These are phyloP conservation scores for Aurifilum marmelostoma DNA, from an alignment of 2,329 filamentous ascomycete genomes.

Conservation along the genomic window DNA sequence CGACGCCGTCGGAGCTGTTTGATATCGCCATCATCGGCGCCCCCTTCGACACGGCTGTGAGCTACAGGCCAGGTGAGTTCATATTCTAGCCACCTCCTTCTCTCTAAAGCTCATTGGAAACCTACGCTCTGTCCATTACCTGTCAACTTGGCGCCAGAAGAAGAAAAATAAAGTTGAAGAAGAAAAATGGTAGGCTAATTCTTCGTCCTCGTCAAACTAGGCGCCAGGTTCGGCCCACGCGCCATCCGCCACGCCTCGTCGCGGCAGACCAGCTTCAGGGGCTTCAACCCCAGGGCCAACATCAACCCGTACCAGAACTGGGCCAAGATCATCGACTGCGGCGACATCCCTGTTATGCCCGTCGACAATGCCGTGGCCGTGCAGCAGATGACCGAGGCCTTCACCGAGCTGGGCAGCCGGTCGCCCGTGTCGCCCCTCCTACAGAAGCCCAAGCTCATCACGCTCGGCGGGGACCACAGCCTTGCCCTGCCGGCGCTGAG, in stretches of 20 bases:
- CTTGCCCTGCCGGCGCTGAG: slow-evolving; percentile 71
- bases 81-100: neutral
- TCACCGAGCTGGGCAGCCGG: slow-evolving; percentile 64
- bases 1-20: slow-evolving; percentile 63
- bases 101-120: neutral
- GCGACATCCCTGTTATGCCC: slow-evolving; percentile 84
- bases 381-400: slow-evolving; percentile 82
- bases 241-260: slow-evolving; percentile 84
- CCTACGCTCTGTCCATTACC: neutral
- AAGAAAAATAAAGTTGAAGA: neutral
- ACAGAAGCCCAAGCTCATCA: slow-evolving; percentile 61
- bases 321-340: slow-evolving; percentile 83
- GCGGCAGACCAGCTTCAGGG: slow-evolving; percentile 77
- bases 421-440: slow-evolving; percentile 40
- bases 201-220: slow-evolving; percentile 34
- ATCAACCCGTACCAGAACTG: slow-evolving; percentile 84
- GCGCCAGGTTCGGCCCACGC: slow-evolving; percentile 82
- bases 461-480: slow-evolving; percentile 74
- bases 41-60: slow-evolving; percentile 75
- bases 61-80: slow-evolving; percentile 65
- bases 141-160: too few relatives aligned
- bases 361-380: slow-evolving; percentile 84
- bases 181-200: neutral
- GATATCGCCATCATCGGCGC: slow-evolving; percentile 75
- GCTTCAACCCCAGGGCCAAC: slow-evolving; percentile 79